Base-by-base conservation (phyloP, 1,284 basidiomycete genomes). In the Ceratobasidium sp. region DNA sequence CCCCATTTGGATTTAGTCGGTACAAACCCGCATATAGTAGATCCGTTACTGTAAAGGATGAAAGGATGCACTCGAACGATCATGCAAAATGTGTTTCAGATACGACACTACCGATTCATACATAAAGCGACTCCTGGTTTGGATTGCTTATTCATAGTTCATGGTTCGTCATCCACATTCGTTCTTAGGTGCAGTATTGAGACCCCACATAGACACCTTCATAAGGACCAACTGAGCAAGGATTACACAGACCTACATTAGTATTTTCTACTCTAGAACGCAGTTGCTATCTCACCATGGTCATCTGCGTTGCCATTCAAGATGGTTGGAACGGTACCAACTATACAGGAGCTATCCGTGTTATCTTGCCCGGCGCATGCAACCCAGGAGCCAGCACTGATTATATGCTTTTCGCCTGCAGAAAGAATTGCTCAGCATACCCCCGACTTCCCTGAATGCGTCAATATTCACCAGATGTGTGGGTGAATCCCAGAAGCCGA, bases 321-420 rank as follows among this genome's bases (percentile, higher is more conserved):
- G 16, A 74, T 59, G 18, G 52, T 72, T 1, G 58, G 43, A 44
- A 73, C 73, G 11, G 46, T 52, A 14, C 73, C 73, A 4, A 70
- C 59, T 8, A 54, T 73, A 41, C 74, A 75, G 23, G 44, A 41
- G 23, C 44, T 32, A 55, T 71, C 62, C 1, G 41, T 57, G 30
- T 70, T 70, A 44, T 70, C 67, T 21, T 58, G 67, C 1, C 67
- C 67, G 8, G 54, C 54, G 28, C 67, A 70, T 7, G 67, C 67
- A 4, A 70, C 55, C 67, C 67, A 70, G 14, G 41, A 57, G 3
- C 67, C 67, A 9, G 67, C 54, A 32, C 16, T 26, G 9, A 59
- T 14, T 7, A 70, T 59, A 38, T 59, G 67, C 28, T 70, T 70
- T n/a, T 70, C 67, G 1, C 67, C 67, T 41, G 21, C 32, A 71